Evolutionary conservation across 805 yeast species (phyloP), one percentile per base, ranked within the genome.

Genomic region (Candida ficus): DNA sequence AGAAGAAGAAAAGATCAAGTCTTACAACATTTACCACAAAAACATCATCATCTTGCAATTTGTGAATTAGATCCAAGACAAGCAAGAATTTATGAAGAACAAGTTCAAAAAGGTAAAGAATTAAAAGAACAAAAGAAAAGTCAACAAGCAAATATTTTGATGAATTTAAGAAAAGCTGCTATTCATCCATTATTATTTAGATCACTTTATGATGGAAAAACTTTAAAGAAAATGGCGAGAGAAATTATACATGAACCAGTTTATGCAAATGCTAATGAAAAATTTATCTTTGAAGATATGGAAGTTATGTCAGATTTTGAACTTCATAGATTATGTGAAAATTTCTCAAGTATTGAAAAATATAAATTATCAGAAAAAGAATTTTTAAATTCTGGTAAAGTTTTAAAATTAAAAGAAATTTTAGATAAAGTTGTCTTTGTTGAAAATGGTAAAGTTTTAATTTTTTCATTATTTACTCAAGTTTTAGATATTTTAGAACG

Each of bases 1-100:
- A 75, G 99, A 62, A 79, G 99, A 60, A 83, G 82, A 58, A 93
- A 93, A 65, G 85, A 77, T 41, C 97, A 91, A 62, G 99, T 93
- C 7, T 72, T 93, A 61, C 78, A 85, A 57, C 91, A 93, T 58
- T 68, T 93, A 43, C 99, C 99, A 1, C 70, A 73, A 23, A 93
- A 93, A 57, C 64, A 68, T 41, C 87, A 82, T 43, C 65, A 64
- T 33, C 73, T 84, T 28, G 77, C 75, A 38, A 70, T 70, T 47
- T 89, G 97, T 61, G 80, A 75, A 1, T 64, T 89, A 70, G 65
- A 73, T 4, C 63, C 63, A 5, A 50, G 48, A 8, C 95, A 85
- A 58, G 56, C 60, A 14, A 58, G 56, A 23, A 72, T 90, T 10
- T 93, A 93, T 57, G 68, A 76, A 32, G 65, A 67, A 21, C 79